A percentile compares a stretch with the other conserved stretches of the same genome.
These are phyloP conservation scores for Diaporthe vaccinii DNA, from an alignment of 2,329 filamentous ascomycete species.

Conservation along the genomic window DNA sequence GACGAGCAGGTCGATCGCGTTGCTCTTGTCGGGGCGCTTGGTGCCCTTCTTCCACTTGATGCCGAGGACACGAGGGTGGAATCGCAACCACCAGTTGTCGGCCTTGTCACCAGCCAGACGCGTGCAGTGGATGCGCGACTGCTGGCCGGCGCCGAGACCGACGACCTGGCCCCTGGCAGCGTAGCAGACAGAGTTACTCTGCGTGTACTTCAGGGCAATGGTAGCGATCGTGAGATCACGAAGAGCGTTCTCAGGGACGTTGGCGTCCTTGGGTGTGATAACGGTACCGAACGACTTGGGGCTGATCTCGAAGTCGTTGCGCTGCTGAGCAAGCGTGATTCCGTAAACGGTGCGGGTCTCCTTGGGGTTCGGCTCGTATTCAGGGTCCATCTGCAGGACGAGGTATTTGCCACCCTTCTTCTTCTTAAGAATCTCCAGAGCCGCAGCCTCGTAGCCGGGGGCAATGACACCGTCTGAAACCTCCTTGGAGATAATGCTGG, in stretches of 20 bases:
- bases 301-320: conserved; percentile 90
- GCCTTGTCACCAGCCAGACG: conserved; percentile 97
- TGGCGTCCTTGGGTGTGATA: conserved; percentile 84
- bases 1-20: conserved; percentile 95
- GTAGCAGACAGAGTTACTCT: conserved; percentile 99
- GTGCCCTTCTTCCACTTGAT: conserved; percentile 98
- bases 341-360: conserved; percentile 94
- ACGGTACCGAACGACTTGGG: conserved; percentile 88
- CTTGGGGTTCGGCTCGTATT: conserved; percentile 83
- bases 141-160: conserved; percentile 94
- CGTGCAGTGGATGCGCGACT: conserved; percentile 98
- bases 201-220: conserved; percentile 97
- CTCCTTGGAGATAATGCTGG: conserved; percentile 97
- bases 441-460: conserved; percentile 85
- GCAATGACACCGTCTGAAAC: conserved; percentile 98
- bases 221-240: conserved; percentile 95
- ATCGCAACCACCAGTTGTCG: conserved; percentile 99
- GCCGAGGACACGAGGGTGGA: conserved; percentile 88
- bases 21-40: conserved; percentile 97
- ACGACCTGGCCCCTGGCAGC: conserved; percentile 93
- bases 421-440: conserved; percentile 92
- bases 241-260: conserved; percentile 84
- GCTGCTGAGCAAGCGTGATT: conserved; percentile 87
- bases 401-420: conserved; percentile 99
- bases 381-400: conserved; percentile 92